phyloP scores from a whole-genome alignment of 2,329 filamentous ascomycete species.

The Apiospora malaysiana region DNA sequence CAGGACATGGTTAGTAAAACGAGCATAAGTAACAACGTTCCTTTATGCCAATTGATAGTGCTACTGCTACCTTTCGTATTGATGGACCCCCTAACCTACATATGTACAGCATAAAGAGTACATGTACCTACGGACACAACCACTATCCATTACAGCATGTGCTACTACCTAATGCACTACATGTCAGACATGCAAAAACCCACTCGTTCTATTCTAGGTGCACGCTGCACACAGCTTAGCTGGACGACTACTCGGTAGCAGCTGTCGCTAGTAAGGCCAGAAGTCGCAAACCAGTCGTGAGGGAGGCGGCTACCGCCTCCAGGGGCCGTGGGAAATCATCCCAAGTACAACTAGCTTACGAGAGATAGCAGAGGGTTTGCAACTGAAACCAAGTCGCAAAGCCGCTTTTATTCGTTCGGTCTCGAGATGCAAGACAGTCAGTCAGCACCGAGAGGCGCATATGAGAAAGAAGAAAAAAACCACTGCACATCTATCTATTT shows the following conservation, averaged over 20 bases:
- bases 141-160: not conserved
- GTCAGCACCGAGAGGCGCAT: not conserved
- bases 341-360: not conserved
- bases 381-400: not conserved
- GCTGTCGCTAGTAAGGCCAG: not conserved
- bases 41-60: not conserved
- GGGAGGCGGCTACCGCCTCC: not conserved
- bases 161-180: too few species aligned
- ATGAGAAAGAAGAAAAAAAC: not conserved
- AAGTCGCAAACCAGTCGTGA: not conserved
- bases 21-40: slow-evolving; percentile 7
- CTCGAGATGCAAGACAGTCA: not conserved
- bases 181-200: not conserved
- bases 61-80: not conserved
- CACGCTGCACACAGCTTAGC: not conserved
- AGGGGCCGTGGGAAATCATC: not conserved
- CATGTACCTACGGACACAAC: not conserved
- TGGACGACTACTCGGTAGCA: not conserved
- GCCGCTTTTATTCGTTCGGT: not conserved
- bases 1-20: slow-evolving; percentile 6
- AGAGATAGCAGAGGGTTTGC: not conserved
- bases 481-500: not conserved
- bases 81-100: not conserved
- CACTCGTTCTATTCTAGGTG: slow-evolving; percentile 11
- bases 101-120: not conserved